Conservation (phyloP, 2,329 filamentous ascomycete species). For the Cladophialophora chaetospira region DNA sequence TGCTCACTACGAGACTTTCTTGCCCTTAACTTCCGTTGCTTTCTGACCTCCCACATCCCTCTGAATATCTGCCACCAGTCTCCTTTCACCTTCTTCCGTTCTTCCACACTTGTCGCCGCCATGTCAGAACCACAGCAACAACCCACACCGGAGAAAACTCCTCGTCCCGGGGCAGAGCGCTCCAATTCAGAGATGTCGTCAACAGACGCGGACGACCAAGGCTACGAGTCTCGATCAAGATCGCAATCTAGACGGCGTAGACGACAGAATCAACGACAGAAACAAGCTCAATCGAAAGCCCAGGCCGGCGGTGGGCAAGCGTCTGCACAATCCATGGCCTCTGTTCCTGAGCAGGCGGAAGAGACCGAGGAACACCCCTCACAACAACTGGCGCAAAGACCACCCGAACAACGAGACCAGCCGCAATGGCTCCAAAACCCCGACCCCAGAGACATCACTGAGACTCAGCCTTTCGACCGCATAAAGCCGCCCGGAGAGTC, state of each 20-base stretch:
- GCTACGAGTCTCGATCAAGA: slow-evolving; percentile 34
- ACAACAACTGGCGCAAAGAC: slow-evolving; percentile 15
- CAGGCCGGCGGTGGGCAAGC: slow-evolving; percentile 30
- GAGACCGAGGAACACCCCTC: slow-evolving; percentile 24
- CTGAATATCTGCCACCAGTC: not conserved
- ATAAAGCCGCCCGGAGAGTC: slow-evolving; percentile 58
- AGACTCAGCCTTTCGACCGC: slow-evolving; percentile 56
- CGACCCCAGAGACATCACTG: slow-evolving; percentile 48
- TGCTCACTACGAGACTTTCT: slow-evolving; percentile 12
- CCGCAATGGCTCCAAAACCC: slow-evolving; percentile 31
- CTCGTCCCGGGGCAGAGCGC: slow-evolving; percentile 26
- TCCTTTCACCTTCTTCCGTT: not conserved
- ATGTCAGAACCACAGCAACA: slow-evolving; percentile 32
- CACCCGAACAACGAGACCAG: slow-evolving; percentile 13
- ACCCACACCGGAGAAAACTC: slow-evolving; percentile 29
- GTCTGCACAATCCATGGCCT: slow-evolving; percentile 31
- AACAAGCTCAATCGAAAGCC: slow-evolving; percentile 24
- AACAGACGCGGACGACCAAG: slow-evolving; percentile 28
- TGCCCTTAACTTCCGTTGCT: slow-evolving; percentile 5
- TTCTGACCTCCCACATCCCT: not conserved
- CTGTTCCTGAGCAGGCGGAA: slow-evolving; percentile 29
- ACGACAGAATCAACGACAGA: slow-evolving; percentile 34
- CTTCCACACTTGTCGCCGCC: slow-evolving; percentile 6
- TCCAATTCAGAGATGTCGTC: slow-evolving; percentile 29
- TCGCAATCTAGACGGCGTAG: slow-evolving; percentile 33